These are phyloP conservation scores for Singerocomus rubriflavus DNA, from an alignment of 1,284 basidiomycete species.

Conservation along the genomic window DNA sequence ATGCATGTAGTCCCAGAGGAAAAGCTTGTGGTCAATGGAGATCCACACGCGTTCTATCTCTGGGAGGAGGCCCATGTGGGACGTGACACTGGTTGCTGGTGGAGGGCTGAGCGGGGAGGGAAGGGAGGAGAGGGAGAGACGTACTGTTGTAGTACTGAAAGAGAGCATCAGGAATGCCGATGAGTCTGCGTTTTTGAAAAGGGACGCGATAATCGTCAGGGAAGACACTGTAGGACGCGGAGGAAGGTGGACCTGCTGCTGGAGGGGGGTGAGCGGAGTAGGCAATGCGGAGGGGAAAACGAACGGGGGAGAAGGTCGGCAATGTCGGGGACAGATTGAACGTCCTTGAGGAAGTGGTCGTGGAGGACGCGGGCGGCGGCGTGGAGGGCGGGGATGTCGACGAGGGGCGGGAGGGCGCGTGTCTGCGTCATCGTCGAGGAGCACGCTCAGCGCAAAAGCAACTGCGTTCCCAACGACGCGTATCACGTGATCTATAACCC, in stretches of 20 bases:
- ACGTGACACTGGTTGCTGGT: constrained; percentile 56
- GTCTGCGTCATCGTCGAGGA: constrained; percentile 19
- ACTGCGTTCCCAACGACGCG: not conserved
- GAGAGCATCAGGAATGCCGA: constrained; percentile 78
- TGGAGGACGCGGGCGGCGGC: constrained; percentile 63
- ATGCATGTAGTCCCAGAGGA: constrained; percentile 96
- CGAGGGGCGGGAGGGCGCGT: constrained; percentile 37
- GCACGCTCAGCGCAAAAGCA: not conserved
- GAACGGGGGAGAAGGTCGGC: constrained; percentile 56
- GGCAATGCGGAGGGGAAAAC: constrained; percentile 37
- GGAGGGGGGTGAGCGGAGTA: constrained; percentile 11
- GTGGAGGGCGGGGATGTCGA: constrained; percentile 62
- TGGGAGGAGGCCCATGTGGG: constrained; percentile 88
- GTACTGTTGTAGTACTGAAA: constrained; percentile 82
- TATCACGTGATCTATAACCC: not conserved
- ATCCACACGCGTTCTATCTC: constrained; percentile 97
- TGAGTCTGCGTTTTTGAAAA: constrained; percentile 74
- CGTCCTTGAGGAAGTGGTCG: constrained; percentile 67
- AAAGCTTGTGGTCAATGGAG: constrained; percentile 90
- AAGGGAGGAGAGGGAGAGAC: not conserved
- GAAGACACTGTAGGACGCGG: constrained; percentile 71
- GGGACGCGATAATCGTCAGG: constrained; percentile 78
- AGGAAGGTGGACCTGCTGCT: constrained; percentile 65
- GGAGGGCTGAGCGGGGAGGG: constrained; percentile 17
- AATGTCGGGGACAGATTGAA: constrained; percentile 68